Evolutionary conservation across 805 yeast species (phyloP).

Genomic region (Ogataea naganishii): DNA sequence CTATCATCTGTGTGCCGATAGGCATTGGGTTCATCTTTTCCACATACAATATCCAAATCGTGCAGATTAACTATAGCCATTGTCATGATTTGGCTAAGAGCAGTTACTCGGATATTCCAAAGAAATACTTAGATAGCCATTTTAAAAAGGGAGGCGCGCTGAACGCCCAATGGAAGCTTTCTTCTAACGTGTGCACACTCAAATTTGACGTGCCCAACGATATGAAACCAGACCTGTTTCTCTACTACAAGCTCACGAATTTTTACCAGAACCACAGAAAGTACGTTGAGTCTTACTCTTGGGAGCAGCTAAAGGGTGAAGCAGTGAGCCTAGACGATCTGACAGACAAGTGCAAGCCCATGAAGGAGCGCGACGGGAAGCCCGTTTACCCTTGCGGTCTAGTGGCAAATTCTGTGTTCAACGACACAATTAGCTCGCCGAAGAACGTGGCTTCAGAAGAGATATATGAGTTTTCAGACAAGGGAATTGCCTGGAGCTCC

Average conservation of each 20-base stretch:
- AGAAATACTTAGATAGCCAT: slow-evolving; percentile 47
- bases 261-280: slow-evolving; percentile 94
- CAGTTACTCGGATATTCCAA: slow-evolving; percentile 45
- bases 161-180: slow-evolving; percentile 49
- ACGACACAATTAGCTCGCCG: slow-evolving; percentile 69
- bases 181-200: slow-evolving; percentile 41
- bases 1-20: slow-evolving; percentile 79
- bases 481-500: slow-evolving; percentile 77
- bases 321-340: slow-evolving; percentile 49
- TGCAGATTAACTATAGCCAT: slow-evolving; percentile 65
- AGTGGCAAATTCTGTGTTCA: slow-evolving; percentile 86
- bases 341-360: slow-evolving; percentile 45
- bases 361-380: slow-evolving; percentile 29
- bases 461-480: slow-evolving; percentile 33
- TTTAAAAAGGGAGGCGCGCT: slow-evolving; percentile 37
- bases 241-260: slow-evolving; percentile 82
- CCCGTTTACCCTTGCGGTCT: slow-evolving; percentile 85
- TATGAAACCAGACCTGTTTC: slow-evolving; percentile 59
- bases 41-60: slow-evolving; percentile 69
- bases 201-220: slow-evolving; percentile 67
- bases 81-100: slow-evolving; percentile 41
- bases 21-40: slow-evolving; percentile 80
- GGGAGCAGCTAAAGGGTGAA: slow-evolving; percentile 70
- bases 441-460: slow-evolving; percentile 22
- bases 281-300: slow-evolving; percentile 79